Conservation (phyloP, 768 basidiomycete species). For the Tricholoma flavovirens region DNA sequence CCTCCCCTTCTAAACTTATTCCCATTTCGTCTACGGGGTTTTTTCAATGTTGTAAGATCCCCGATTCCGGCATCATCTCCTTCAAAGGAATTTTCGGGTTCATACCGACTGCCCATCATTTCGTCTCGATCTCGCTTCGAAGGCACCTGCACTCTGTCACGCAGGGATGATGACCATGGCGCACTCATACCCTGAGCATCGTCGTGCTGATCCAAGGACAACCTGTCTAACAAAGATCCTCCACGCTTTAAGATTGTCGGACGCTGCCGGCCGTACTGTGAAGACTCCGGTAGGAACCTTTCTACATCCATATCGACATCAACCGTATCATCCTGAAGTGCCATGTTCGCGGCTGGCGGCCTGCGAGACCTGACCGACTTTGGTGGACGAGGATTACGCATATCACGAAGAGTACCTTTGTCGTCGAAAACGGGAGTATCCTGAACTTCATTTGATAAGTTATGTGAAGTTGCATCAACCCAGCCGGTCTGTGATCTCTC, state of each 20-base stretch:
- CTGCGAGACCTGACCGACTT: not conserved
- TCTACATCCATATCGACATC: slow-evolving; percentile 2
- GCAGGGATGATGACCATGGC: slow-evolving; percentile 24
- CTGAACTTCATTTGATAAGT: not conserved
- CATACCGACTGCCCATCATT: slow-evolving; percentile 14
- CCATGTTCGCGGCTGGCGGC: not conserved
- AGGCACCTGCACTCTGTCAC: slow-evolving; percentile 34
- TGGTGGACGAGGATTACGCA: not conserved
- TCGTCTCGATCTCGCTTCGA: slow-evolving; percentile 36
- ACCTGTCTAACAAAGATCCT: slow-evolving; percentile 30
- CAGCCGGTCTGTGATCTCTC: slow-evolving; percentile 1
- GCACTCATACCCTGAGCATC: slow-evolving; percentile 6
- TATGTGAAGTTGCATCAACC: slow-evolving; percentile 2
- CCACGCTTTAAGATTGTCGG: slow-evolving; percentile 15
- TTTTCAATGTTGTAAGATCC: slow-evolving; percentile 21
- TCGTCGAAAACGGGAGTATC: not conserved
- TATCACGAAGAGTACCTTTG: not conserved
- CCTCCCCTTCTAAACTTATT: slow-evolving; percentile 19
- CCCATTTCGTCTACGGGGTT: slow-evolving; percentile 21
- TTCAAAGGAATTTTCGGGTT: slow-evolving; percentile 20
- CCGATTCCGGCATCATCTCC: slow-evolving; percentile 19
- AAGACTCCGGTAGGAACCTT: not conserved
- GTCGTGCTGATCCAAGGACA: slow-evolving; percentile 22
- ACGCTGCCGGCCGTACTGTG: slow-evolving; percentile 7
- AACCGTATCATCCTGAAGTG: not conserved